Conservation (phyloP, 495 filamentous ascomycete species). For the Lasiosphaeria ovina region DNA sequence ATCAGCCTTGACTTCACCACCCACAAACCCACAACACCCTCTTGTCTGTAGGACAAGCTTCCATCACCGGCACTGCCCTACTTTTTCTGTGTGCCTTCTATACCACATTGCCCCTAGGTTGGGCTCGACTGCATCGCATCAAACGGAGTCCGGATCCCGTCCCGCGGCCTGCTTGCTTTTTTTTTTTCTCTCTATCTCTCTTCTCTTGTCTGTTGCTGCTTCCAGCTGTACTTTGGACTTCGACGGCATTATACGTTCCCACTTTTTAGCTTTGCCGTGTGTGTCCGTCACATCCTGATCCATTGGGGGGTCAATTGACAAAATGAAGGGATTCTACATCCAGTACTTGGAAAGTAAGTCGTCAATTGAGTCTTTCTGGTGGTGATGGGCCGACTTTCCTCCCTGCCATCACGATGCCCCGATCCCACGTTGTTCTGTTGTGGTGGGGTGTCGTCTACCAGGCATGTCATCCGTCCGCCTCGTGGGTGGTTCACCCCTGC, state of each 20-base stretch:
- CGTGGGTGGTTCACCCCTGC: conserved; percentile 25
- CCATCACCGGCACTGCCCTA: conserved; percentile 34
- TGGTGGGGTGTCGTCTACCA: conserved; percentile 27
- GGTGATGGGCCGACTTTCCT: background rate
- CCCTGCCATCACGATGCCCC: conserved; percentile 7
- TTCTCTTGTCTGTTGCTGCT: conserved; percentile 25
- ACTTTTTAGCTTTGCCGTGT: conserved; percentile 13
- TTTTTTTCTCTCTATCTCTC: conserved; percentile 4
- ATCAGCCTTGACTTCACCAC: conserved; percentile 42
- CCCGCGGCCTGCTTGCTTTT: conserved; percentile 28
- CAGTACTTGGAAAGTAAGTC: conserved; percentile 63
- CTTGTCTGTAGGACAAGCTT: conserved; percentile 44
- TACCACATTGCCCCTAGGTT: conserved; percentile 42
- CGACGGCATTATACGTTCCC: conserved; percentile 17
- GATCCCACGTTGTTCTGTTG: conserved; percentile 18
- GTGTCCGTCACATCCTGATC: conserved; percentile 11
- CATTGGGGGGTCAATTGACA: conserved; percentile 31
- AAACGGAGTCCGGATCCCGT: conserved; percentile 37
- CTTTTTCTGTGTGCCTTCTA: conserved; percentile 17
- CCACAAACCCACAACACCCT: conserved; percentile 33
- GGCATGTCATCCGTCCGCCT: conserved; percentile 27
- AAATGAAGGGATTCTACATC: conserved; percentile 61
- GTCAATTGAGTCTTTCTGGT: conserved; percentile 22
- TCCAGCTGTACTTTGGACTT: conserved; percentile 20
- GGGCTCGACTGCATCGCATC: conserved; percentile 58